phyloP scores from a whole-genome alignment of 2,329 filamentous ascomycete species.

The Pseudogymnoascus sp. region DNA sequence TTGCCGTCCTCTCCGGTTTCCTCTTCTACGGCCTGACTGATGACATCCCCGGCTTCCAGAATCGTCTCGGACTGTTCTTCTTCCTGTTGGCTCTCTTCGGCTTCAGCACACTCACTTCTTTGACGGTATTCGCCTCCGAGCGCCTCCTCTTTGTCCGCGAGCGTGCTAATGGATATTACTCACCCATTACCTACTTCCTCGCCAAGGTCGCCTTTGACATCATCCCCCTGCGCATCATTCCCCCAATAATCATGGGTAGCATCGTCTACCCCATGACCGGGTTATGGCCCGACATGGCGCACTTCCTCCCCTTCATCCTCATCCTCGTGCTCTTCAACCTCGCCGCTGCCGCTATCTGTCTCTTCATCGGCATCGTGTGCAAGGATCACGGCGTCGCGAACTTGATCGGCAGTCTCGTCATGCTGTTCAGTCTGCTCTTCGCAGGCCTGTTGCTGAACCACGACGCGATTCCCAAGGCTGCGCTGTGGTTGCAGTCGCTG shows the following conservation, averaged over 20 bases:
- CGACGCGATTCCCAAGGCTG: slow-evolving; percentile 76
- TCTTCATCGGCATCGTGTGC: slow-evolving; percentile 95
- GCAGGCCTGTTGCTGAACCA: slow-evolving; percentile 91
- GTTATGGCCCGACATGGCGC: slow-evolving; percentile 66
- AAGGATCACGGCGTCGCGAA: slow-evolving; percentile 87
- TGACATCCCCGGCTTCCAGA: slow-evolving; percentile 96
- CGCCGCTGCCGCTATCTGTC: slow-evolving; percentile 82
- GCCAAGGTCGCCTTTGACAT: slow-evolving; percentile 99
- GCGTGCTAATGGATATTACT: slow-evolving; percentile 93
- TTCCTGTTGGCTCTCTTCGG: slow-evolving; percentile 93
- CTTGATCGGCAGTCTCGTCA: slow-evolving; percentile 85
- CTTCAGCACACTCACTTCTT: slow-evolving; percentile 88
- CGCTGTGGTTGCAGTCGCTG: slow-evolving; percentile 82
- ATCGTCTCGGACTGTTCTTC: slow-evolving; percentile 93
- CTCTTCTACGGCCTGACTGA: slow-evolving; percentile 94
- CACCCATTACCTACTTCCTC: slow-evolving; percentile 85
- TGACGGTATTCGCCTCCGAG: slow-evolving; percentile 89
- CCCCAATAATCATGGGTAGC: slow-evolving; percentile 86
- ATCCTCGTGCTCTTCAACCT: slow-evolving; percentile 94
- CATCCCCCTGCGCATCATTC: slow-evolving; percentile 84
- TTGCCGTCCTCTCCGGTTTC: slow-evolving; percentile 89
- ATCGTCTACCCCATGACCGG: slow-evolving; percentile 99
- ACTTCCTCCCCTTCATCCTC: slow-evolving; percentile 87
- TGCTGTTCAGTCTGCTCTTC: slow-evolving; percentile 94
- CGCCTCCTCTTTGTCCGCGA: slow-evolving; percentile 86